Percentiles rank a stretch among this genome's conserved stretches.
Evolutionary conservation across 371 early-diverging fungal genomes (phyloP).

Genomic region (Rhizopus delemar): DNA sequence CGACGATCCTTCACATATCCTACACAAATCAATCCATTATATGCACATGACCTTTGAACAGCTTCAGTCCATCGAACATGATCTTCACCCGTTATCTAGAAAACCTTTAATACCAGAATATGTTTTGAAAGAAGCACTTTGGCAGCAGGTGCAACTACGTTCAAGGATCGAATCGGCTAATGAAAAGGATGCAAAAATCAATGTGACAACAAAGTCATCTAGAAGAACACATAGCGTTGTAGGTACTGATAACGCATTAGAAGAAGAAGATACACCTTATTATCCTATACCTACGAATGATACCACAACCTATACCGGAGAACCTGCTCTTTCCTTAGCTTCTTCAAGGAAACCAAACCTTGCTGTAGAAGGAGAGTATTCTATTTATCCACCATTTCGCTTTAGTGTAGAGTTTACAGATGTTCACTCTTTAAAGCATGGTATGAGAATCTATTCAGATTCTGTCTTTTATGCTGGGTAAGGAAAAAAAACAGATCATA

Average conservation of each 20-base stretch:
- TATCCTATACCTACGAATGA: slow-evolving; percentile 52
- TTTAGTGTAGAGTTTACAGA: slow-evolving; percentile 59
- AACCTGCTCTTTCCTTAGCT: slow-evolving; percentile 36
- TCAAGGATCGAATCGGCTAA: slow-evolving; percentile 46
- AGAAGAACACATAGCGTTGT: background rate
- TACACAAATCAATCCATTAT: slow-evolving; percentile 48
- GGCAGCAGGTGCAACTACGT: slow-evolving; percentile 55
- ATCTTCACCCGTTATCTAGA: slow-evolving; percentile 47
- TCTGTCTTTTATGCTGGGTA: slow-evolving; percentile 62
- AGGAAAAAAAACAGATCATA: background rate
- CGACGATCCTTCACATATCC: slow-evolving; percentile 19
- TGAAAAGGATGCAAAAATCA: slow-evolving; percentile 41
- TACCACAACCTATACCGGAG: slow-evolving; percentile 55
- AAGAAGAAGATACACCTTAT: slow-evolving; percentile 6
- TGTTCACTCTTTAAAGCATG: slow-evolving; percentile 35
- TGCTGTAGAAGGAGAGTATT: slow-evolving; percentile 20
- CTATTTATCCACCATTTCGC: slow-evolving; percentile 57
- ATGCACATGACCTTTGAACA: slow-evolving; percentile 65
- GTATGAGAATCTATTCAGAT: slow-evolving; percentile 49
- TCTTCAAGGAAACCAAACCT: slow-evolving; percentile 7
- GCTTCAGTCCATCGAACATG: slow-evolving; percentile 42
- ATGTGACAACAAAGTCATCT: slow-evolving; percentile 22
- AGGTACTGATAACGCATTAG: slow-evolving; percentile 1
- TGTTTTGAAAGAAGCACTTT: slow-evolving; percentile 53
- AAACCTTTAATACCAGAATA: slow-evolving; percentile 33